Evolutionary conservation across 768 basidiomycete genomes (phyloP).

Genomic region (Russula foetens): DNA sequence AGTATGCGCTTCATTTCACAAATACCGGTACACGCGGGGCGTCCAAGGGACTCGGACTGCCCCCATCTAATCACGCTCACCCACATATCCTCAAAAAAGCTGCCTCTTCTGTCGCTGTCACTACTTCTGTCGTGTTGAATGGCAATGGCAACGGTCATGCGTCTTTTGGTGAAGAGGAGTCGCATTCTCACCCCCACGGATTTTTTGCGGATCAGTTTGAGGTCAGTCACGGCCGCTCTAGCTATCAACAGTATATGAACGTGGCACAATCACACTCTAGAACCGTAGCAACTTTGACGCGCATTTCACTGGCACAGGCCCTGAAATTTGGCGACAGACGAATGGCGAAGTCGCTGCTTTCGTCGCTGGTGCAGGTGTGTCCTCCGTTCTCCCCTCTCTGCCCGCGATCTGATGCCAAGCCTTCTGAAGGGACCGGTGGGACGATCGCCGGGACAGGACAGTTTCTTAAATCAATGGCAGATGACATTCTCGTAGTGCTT

Average conservation of each 20-base stretch:
- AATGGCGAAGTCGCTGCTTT: slow-evolving; percentile 77
- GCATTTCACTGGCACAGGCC: slow-evolving; percentile 84
- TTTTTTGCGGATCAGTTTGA: slow-evolving; percentile 98
- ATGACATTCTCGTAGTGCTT: slow-evolving; percentile 59
- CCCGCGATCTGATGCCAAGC: slow-evolving; percentile 22
- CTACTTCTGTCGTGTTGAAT: slow-evolving; percentile 35
- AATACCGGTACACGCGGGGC: slow-evolving; percentile 26
- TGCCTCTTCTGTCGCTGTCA: slow-evolving; percentile 45
- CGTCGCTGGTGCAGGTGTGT: slow-evolving; percentile 77
- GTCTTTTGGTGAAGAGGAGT: slow-evolving; percentile 32
- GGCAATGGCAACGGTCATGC: slow-evolving; percentile 25
- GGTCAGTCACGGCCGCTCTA: slow-evolving; percentile 25
- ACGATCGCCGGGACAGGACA: slow-evolving; percentile 82
- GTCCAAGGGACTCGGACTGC: neutral
- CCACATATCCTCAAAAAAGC: slow-evolving; percentile 28
- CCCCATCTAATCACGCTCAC: slow-evolving; percentile 4
- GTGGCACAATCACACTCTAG: slow-evolving; percentile 28
- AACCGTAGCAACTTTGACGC: slow-evolving; percentile 87
- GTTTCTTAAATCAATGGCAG: slow-evolving; percentile 70
- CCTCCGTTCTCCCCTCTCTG: neutral
- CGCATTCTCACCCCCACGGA: slow-evolving; percentile 54
- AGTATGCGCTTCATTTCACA: slow-evolving; percentile 71
- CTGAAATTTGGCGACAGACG: slow-evolving; percentile 93
- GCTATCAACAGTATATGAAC: neutral
- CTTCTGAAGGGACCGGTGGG: slow-evolving; percentile 71